These are phyloP conservation scores for Termitomyces sp. DNA, from an alignment of 768 basidiomycete species.

Conservation along the genomic window DNA sequence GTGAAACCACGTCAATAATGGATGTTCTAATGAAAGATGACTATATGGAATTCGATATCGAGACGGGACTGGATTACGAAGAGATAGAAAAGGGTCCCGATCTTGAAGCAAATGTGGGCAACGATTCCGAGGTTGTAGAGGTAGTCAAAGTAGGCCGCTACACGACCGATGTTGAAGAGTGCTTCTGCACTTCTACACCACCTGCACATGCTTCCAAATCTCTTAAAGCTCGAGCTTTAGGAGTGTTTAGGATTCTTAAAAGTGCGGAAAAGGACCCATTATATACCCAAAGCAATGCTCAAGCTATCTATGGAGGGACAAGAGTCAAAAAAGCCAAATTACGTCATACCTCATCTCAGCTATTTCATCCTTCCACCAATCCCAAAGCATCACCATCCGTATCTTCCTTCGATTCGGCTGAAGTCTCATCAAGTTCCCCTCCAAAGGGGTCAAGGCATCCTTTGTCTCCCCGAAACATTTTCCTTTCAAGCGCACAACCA, in stretches of 20 bases:
- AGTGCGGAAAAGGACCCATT: slow-evolving; percentile 30
- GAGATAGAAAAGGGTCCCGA: slow-evolving; percentile 18
- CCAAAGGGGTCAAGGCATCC: slow-evolving; percentile 12
- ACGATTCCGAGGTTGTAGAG: slow-evolving; percentile 55
- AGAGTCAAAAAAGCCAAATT: slow-evolving; percentile 28
- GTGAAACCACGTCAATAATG: slow-evolving; percentile 22
- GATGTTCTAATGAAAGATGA: slow-evolving; percentile 24
- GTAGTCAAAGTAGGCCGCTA: slow-evolving; percentile 51
- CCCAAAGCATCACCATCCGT: slow-evolving; percentile 21
- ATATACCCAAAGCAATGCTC: slow-evolving; percentile 29
- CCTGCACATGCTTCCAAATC: slow-evolving; percentile 31
- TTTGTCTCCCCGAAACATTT: slow-evolving; percentile 4
- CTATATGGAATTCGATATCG: slow-evolving; percentile 18
- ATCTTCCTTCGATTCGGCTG: slow-evolving; percentile 23
- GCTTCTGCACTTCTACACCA: slow-evolving; percentile 11
- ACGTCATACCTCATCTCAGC: slow-evolving; percentile 31
- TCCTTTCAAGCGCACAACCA: slow-evolving; percentile 1
- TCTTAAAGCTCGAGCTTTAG: slow-evolving; percentile 40
- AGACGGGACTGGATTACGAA: slow-evolving; percentile 20
- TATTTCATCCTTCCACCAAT: slow-evolving; percentile 25
- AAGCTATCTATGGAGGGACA: slow-evolving; percentile 18
- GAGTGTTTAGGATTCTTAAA: slow-evolving; percentile 40
- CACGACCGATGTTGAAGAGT: slow-evolving; percentile 5
- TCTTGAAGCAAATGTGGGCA: slow-evolving; percentile 16
- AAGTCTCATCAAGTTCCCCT: slow-evolving; percentile 12